Evolutionary conservation across 2,329 filamentous ascomycete species (phyloP).

Genomic region (Neofusicoccum kwambonambiense): DNA sequence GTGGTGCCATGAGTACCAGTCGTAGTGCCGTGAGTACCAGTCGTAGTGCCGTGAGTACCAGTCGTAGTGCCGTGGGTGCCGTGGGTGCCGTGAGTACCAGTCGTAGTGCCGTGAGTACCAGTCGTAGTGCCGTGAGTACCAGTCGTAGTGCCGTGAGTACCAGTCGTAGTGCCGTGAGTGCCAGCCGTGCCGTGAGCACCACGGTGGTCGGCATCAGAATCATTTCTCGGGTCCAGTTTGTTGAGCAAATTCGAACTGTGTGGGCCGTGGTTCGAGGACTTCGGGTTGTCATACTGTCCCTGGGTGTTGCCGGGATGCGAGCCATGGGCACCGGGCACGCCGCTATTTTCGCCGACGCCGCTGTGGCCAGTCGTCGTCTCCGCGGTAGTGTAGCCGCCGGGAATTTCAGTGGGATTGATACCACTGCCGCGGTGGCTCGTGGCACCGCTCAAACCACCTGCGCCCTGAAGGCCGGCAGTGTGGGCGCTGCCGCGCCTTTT

Average conservation of each 20-base stretch:
- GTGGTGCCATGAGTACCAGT: not conserved
- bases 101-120: not conserved
- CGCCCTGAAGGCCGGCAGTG: not conserved
- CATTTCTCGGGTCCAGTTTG: constrained; percentile 3
- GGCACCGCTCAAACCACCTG: not conserved
- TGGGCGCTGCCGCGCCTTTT: not conserved
- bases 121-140: not conserved
- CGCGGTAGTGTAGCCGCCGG: not conserved
- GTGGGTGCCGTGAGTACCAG: not conserved
- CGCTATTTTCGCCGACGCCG: not conserved
- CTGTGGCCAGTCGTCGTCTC: constrained; percentile 10
- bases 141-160: not conserved
- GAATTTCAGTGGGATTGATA: not conserved
- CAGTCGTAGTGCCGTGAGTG: not conserved
- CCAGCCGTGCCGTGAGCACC: not conserved
- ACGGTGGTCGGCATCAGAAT: constrained; percentile 11
- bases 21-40: not conserved
- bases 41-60: not conserved
- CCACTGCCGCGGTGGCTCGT: not conserved
- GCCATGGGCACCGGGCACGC: not conserved
- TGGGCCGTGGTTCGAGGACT: constrained; percentile 1
- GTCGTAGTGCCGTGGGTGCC: not conserved
- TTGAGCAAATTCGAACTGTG: constrained; percentile 6
- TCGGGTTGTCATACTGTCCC: not conserved
- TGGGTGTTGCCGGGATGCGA: not conserved